Conservation (phyloP, 495 filamentous ascomycete genomes). For the Penicillium argentinense region DNA sequence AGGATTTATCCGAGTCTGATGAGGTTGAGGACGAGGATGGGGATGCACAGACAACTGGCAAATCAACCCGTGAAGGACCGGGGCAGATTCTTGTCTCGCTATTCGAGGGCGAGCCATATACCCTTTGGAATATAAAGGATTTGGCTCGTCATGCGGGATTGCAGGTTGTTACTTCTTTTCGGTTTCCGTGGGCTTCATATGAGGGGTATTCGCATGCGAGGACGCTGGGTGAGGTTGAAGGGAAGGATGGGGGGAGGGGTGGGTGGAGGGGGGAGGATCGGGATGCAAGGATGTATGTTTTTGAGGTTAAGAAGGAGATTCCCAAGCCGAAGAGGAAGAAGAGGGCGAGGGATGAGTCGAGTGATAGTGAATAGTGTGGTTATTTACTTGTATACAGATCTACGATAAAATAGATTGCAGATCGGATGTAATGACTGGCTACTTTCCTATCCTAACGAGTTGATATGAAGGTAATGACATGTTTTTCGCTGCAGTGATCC, state of each 20-base stretch:
- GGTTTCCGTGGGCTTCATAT: constrained; percentile 72
- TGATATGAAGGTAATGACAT: no score
- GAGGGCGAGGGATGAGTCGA: constrained; percentile 46
- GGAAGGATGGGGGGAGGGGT: constrained; percentile 50
- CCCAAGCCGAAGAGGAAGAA: constrained; percentile 30
- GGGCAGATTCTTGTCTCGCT: constrained; percentile 81
- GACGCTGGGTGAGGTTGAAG: constrained; percentile 77
- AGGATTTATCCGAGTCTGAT: no score
- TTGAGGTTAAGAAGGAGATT: constrained; percentile 63
- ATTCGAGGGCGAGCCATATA: constrained; percentile 92
- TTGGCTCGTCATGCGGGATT: constrained; percentile 78
- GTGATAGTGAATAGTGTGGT: constrained; percentile 32
- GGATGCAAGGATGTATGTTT: constrained; percentile 73
- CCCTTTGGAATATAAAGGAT: constrained; percentile 89
- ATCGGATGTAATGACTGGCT: no score
- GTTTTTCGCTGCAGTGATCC: no score
- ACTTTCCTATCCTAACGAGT: no score
- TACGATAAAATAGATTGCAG: no score
- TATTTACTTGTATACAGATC: no score
- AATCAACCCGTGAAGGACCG: constrained; percentile 27
- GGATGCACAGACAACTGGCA: constrained; percentile 18
- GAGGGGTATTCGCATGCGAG: constrained; percentile 85
- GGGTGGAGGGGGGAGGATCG: constrained; percentile 82
- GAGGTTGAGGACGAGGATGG: constrained; percentile 21
- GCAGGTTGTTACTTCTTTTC: constrained; percentile 72